phyloP scores from a whole-genome alignment of 345 rosid species.

The Cardamine chenopodiifolia region DNA sequence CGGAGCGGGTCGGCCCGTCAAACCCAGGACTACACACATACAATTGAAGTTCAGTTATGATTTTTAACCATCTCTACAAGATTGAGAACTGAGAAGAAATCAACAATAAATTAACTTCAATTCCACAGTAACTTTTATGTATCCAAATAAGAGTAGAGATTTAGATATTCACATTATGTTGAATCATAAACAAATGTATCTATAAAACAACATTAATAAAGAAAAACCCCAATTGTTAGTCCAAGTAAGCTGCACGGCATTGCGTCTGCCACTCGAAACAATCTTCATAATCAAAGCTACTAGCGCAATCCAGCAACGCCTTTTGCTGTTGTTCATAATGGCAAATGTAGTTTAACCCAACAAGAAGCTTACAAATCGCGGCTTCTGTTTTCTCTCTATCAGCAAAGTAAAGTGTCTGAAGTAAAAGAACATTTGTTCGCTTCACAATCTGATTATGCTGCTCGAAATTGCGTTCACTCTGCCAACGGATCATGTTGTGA shows the following conservation, averaged over 20 bases:
- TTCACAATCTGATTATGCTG: slow-evolving; percentile 78
- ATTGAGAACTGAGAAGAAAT: background rate
- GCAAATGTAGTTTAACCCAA: slow-evolving; percentile 92
- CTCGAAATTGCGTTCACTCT: slow-evolving; percentile 91
- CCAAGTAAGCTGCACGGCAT: slow-evolving; percentile 43
- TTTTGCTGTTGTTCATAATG: slow-evolving; percentile 90
- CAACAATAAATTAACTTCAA: background rate
- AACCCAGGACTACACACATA: too few species aligned
- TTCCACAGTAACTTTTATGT: slow-evolving; percentile 10
- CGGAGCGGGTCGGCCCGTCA: too few species aligned
- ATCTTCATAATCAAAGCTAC: slow-evolving; percentile 95
- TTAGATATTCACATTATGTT: slow-evolving; percentile 39
- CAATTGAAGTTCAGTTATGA: background rate
- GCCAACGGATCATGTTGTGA: slow-evolving; percentile 95
- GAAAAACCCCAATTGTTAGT: slow-evolving; percentile 8
- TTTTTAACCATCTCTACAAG: background rate
- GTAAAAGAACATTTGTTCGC: slow-evolving; percentile 77
- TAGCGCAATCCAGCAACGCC: slow-evolving; percentile 82
- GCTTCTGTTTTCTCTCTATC: slow-evolving; percentile 85
- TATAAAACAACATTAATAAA: slow-evolving; percentile 32
- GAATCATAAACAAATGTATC: slow-evolving; percentile 35
- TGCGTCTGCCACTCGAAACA: slow-evolving; percentile 92
- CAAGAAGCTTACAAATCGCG: slow-evolving; percentile 78
- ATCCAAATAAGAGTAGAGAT: slow-evolving; percentile 24
- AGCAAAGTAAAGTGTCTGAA: slow-evolving; percentile 86